Conservation (phyloP, 2,329 filamentous ascomycete species). For the Diaporthe sp. region DNA sequence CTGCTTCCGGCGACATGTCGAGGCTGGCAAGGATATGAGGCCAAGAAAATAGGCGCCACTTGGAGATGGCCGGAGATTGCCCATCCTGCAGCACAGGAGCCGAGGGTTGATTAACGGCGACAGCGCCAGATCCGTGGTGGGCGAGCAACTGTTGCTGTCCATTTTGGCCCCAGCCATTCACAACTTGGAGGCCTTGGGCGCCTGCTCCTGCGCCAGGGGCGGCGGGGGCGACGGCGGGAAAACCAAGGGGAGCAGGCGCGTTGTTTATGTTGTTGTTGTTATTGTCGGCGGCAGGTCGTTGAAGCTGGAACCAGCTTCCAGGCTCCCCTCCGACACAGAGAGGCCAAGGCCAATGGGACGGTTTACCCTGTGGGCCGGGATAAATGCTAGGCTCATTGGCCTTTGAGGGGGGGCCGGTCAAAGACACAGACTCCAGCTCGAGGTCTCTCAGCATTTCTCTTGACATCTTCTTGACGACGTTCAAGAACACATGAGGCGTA, state of each 20-base stretch:
- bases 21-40: slow-evolving; percentile 54
- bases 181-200: neutral
- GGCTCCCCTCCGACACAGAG: slow-evolving; percentile 39
- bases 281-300: neutral
- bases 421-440: slow-evolving; percentile 73
- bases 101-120: neutral
- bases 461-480: slow-evolving; percentile 63
- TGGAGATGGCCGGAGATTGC: neutral
- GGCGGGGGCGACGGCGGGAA: neutral
- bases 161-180: neutral
- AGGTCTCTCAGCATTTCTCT: slow-evolving; percentile 63
- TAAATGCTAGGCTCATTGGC: slow-evolving; percentile 29
- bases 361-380: slow-evolving; percentile 22
- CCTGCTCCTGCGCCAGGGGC: neutral
- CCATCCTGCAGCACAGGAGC: slow-evolving; percentile 4
- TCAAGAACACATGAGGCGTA: slow-evolving; percentile 67
- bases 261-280: slow-evolving; percentile 8
- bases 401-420: slow-evolving; percentile 61
- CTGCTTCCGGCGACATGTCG: slow-evolving; percentile 53
- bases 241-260: no score
- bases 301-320: slow-evolving; percentile 35
- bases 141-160: neutral
- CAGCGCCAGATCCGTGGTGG: slow-evolving; percentile 14
- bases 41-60: slow-evolving; percentile 54
- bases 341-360: slow-evolving; percentile 41